Evolutionary conservation across 1,284 basidiomycete species (phyloP), one percentile per base, ranked within the genome.

Genomic region (Ustilago shanxiensis): DNA sequence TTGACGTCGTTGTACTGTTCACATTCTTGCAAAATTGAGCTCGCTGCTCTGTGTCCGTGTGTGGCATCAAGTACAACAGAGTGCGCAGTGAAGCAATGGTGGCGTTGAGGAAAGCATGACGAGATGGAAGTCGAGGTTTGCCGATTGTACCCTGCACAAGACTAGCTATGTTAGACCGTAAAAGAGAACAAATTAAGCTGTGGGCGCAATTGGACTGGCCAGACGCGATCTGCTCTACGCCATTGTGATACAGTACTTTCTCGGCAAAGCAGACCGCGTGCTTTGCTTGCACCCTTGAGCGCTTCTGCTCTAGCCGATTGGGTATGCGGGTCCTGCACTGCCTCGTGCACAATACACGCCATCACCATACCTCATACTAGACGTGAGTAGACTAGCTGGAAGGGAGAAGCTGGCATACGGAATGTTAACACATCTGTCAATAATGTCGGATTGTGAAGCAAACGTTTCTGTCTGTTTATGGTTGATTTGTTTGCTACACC

Each of bases 11-110:
- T 24, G 26, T 39, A 3, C 6, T 28, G 22, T 4, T 56, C 33
- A 54, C 55, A 50, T 57, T 16, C 7, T 52, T 14, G 24, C 7
- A n/a, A n/a, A n/a, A n/a, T 16, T 39, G 60, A 56, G 22, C 29
- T 26, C 29, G 39, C 29, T 53, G 26, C 39, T 62, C 29, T n/a
- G 44, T 13, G 3, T 2, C 31, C 5, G 20, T 20, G 44, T 18
- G 39, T 28, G 5, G 44, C 60, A 55, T 56, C 50, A 28, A 57
- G 35, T 14, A 24, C 45, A 45, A 16, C 11, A 22, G n/a, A 5
- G 9, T n/a, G 31, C 11, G 37, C 54, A 16, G 14, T 9, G 47
- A n/a, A n/a, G 14, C 5, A 26, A 13, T 35, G 51, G 35, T 31
- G 31, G 31, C 35, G 31, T 11, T 2, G 18, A 31, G n/a, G 28